phyloP scores from a whole-genome alignment of 2,329 filamentous ascomycete species.

The Penicillium sp. region DNA sequence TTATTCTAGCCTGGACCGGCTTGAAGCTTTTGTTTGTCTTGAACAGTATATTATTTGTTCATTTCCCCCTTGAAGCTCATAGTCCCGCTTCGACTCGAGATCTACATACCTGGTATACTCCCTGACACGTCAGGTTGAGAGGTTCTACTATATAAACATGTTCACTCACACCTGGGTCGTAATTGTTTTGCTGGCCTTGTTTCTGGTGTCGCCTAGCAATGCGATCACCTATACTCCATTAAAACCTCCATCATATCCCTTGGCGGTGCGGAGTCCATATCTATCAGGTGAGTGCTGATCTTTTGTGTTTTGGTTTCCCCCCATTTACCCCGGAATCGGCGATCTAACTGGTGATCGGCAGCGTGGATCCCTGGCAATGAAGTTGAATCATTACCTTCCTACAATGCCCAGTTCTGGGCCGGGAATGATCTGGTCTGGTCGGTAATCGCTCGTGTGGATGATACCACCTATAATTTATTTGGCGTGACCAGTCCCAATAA shows the following conservation, averaged over 20 bases:
- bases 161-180: constrained; percentile 6
- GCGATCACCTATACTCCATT: constrained; percentile 17
- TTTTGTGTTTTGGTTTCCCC: background rate
- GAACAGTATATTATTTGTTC: background rate
- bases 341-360: constrained; percentile 10
- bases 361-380: constrained; percentile 42
- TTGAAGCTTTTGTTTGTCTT: background rate
- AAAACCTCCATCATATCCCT: constrained; percentile 41
- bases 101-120: background rate
- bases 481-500: constrained; percentile 31
- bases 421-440: constrained; percentile 40
- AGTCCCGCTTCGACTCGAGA: background rate
- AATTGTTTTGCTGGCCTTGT: constrained; percentile 6
- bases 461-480: constrained; percentile 40
- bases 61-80: background rate
- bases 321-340: background rate
- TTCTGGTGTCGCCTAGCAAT: constrained; percentile 3
- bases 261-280: constrained; percentile 43
- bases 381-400: constrained; percentile 32
- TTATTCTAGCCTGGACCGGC: constrained; percentile 6
- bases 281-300: constrained; percentile 29
- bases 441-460: constrained; percentile 41
- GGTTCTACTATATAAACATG: constrained; percentile 6
- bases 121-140: background rate
- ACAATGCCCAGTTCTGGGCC: constrained; percentile 41